Base-by-base conservation (phyloP, 495 filamentous ascomycete species). In the Evernia prunastri region DNA sequence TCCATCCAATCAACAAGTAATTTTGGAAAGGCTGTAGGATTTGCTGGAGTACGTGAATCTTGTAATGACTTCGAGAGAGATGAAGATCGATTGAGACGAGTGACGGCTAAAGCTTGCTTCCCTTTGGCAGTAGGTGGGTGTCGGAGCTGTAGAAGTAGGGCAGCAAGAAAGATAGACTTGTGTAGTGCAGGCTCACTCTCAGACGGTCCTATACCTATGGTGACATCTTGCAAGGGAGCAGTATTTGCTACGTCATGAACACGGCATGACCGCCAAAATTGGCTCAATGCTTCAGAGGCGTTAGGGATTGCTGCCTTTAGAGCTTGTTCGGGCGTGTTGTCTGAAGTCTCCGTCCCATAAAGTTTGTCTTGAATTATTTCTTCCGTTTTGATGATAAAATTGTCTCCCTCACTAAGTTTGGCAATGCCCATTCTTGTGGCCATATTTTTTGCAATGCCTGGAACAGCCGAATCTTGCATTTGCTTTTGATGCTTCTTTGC, bases 1-100 rank as follows among this genome's bases (percentile, higher is more conserved):
- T 89, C 79, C 43, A 95, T 77, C 91, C 91, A 97, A 64, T 87
- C 81, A 29, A 95, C 79, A 20, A 97, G 77, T 36, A 90, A 79
- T 66, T 86, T 84, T 18, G 92, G 89, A 9, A 93, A 75, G 9
- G 89, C 81, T 42, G 70, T 74, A 11, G 42, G 74, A 67, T 54
- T 69, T 63, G 61, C 57, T 68, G 25, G 65, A 63, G 72, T 65
- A 54, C 73, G 66, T 67, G 79, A 63, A 59, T 71, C 72, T 51
- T 70, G 70, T 57, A 47, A 49, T 58, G 58, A 63, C 23, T 20
- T 65, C 49, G 59, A 64, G 45, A 29, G 49, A 4, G 39, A 58
- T 7, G 59, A 61, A 25, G 56, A 40, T 36, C 70, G 61, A 39
- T 58, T 51, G 4, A 73, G 59, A 57, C 61, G 53, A 27, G 64